Evolutionary conservation across 495 filamentous ascomycete species (phyloP), one percentile per base, ranked within the genome.

Genomic region (Venustampulla echinocandica): DNA sequence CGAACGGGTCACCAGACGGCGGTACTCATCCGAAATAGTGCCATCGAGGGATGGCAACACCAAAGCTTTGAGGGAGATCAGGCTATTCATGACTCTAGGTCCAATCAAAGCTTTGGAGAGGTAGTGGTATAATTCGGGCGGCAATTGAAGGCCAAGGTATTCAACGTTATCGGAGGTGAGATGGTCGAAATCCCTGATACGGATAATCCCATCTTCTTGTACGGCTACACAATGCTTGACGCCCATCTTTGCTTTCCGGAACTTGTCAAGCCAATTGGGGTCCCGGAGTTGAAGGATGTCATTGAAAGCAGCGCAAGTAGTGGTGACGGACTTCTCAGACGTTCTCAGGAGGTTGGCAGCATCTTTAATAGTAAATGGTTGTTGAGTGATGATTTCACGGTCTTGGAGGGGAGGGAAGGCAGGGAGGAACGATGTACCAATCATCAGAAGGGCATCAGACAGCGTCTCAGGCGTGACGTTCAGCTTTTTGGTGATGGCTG

Each of bases 101-200:
- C 87, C 79, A 47, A 95, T 75, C 13, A 95, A 63, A 22, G 86
- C 92, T 23, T 76, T 81, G 48, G 87, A 86, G 24, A 97, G 74
- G 56, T 99, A 97, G 61, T 85, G 84, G 61, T 88, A 95, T 4
- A 99, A 68, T 65, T 99, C 93, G 43, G 89, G 80, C 1, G 93
- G 89, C 13, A 99, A 72, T 24, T 88, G 85, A 44, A 89, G 79
- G 17, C 89, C 88, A 52, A 94, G 82, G 59, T 96, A 85, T 54
- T 90, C 82, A 63, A 92, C 85, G 50, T 88, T 74, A 62, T 97
- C 90, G 17, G 69, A 71, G 14, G 92, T 89, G 1, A 83, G 74
- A 25, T 75, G 66, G 6, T 82, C 79, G 24, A 70, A 70, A 48
- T 87, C 78, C 57, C 87, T 69, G 3, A 83, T 81, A 42, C 77